A percentile compares a stretch with the other conserved stretches of the same genome.
These are phyloP conservation scores for Starmerella khaoyaiensis DNA, from an alignment of 805 yeast genomes.

Conservation along the genomic window DNA sequence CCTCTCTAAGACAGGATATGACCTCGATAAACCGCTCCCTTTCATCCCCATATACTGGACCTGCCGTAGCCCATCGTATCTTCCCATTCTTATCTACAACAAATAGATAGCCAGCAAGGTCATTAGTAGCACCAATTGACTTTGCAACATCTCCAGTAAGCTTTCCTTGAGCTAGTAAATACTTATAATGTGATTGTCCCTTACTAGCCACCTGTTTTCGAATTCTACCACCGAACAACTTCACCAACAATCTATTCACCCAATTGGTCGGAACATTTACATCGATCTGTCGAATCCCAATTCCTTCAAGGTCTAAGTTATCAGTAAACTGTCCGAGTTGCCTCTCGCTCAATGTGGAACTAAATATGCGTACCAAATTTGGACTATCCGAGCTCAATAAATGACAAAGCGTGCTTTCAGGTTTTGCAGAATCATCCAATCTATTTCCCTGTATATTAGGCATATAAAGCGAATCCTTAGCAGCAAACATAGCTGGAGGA, in stretches of 20 bases:
- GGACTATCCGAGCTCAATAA: constrained; percentile 29
- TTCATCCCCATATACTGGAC: constrained; percentile 62
- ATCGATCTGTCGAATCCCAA: constrained; percentile 56
- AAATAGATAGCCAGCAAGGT: constrained; percentile 71
- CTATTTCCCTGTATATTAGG: constrained; percentile 61
- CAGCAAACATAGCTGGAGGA: constrained; percentile 66
- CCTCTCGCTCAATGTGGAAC: constrained; percentile 57
- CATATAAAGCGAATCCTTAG: constrained; percentile 62
- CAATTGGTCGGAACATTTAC: constrained; percentile 62
- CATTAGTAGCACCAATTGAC: constrained; percentile 52
- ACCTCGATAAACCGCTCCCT: too few relatives aligned
- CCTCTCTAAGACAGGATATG: constrained; percentile 20
- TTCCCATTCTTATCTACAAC: constrained; percentile 60
- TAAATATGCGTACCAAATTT: constrained; percentile 51
- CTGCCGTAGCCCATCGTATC: constrained; percentile 88
- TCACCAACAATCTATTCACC: constrained; percentile 52
- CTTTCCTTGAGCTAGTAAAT: constrained; percentile 51
- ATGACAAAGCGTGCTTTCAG: constrained; percentile 14
- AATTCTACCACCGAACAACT: constrained; percentile 37
- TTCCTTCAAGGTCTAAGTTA: constrained; percentile 31
- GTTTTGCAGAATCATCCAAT: constrained; percentile 28
- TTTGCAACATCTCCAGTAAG: constrained; percentile 47
- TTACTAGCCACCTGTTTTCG: constrained; percentile 34
- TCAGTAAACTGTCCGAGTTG: constrained; percentile 51
- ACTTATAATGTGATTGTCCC: constrained; percentile 36